Percentiles rank a stretch among this genome's conserved stretches.
Conservation (phyloP, 2,329 filamentous ascomycete species). For the Pochonia chlamydosporia region DNA sequence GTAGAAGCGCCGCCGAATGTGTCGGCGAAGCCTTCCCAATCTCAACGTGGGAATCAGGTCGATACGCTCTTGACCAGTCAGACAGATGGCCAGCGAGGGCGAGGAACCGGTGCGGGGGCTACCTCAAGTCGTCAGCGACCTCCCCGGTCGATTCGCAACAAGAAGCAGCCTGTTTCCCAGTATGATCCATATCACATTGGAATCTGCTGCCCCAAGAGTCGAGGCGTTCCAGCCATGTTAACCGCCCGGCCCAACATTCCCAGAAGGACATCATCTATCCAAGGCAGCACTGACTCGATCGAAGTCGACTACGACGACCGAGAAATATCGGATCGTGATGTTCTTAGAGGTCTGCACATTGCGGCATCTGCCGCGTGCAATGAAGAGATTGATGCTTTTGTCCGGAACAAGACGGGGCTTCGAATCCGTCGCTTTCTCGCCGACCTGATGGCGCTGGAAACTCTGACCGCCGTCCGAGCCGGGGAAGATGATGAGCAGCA, state of each 20-base stretch:
- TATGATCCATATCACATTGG: constrained; percentile 17
- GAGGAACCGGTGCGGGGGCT: background rate
- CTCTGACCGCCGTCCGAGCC: constrained; percentile 27
- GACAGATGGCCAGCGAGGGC: background rate
- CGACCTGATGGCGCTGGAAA: constrained; percentile 46
- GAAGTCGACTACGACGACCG: constrained; percentile 27
- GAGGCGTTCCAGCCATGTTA: constrained; percentile 17
- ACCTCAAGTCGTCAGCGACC: background rate
- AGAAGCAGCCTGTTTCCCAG: background rate
- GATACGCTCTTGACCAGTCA: background rate
- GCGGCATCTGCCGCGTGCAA: constrained; percentile 52
- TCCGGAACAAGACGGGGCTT: constrained; percentile 45
- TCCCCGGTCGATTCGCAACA: background rate
- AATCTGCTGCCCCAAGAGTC: constrained; percentile 21
- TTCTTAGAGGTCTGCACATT: constrained; percentile 49
- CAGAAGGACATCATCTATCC: constrained; percentile 29
- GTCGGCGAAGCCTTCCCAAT: background rate
- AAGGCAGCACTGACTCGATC: constrained; percentile 14
- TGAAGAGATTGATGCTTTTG: constrained; percentile 45
- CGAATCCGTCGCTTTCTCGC: constrained; percentile 49
- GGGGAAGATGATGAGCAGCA: constrained; percentile 19
- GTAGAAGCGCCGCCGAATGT: background rate
- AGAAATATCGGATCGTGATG: constrained; percentile 41
- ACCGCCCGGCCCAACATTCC: constrained; percentile 28
- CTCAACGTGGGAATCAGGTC: background rate